Evolutionary conservation across 2,329 filamentous ascomycete species (phyloP).

Genomic region (Eurotiales sp.): DNA sequence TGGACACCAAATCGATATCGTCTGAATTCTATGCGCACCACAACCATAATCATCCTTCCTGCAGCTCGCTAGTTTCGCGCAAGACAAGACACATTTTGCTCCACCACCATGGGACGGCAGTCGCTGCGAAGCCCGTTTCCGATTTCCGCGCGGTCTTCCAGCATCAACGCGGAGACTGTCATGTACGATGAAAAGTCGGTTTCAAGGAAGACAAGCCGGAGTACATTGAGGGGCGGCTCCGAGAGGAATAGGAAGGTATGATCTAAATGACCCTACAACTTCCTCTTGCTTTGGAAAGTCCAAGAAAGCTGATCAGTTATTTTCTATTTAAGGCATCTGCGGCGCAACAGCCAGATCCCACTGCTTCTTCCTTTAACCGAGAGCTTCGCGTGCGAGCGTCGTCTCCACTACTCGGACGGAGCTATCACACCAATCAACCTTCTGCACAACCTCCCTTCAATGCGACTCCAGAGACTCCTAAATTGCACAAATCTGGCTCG

Average conservation of each 20-base stretch:
- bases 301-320: background rate
- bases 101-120: constrained; percentile 15
- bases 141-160: constrained; percentile 15
- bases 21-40: no score
- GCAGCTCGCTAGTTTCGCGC: background rate
- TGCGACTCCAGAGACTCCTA: background rate
- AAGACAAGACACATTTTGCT: background rate
- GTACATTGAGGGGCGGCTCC: background rate
- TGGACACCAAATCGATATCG: no score
- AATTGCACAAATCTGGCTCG: constrained; percentile 12
- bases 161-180: constrained; percentile 14
- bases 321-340: background rate
- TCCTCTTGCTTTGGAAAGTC: background rate
- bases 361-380: constrained; percentile 1
- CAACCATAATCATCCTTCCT: no score
- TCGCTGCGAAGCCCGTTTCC: constrained; percentile 11
- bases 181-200: constrained; percentile 1
- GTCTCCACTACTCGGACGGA: constrained; percentile 18
- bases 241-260: constrained; percentile 8
- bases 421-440: constrained; percentile 10
- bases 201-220: constrained; percentile 5
- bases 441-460: background rate
- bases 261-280: background rate
- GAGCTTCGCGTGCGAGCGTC: constrained; percentile 17
- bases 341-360: constrained; percentile 1